Conservation (phyloP, 768 basidiomycete species). For the Tricholoma hemisulphureum region DNA sequence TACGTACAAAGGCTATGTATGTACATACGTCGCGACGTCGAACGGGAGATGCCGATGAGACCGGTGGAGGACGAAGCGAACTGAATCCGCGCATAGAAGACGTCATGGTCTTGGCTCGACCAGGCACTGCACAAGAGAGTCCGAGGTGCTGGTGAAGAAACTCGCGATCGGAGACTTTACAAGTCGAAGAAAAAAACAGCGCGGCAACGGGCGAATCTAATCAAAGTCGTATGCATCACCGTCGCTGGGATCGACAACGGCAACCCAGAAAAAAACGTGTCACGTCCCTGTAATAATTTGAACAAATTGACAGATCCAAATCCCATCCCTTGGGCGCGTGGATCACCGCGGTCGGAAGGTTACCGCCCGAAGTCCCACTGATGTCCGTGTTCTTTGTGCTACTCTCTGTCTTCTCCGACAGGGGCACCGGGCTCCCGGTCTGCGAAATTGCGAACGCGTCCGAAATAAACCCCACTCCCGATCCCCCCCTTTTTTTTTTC, state of each 20-base stretch:
- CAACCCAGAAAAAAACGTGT: conserved; percentile 14
- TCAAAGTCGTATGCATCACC: background rate
- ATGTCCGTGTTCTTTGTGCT: no score
- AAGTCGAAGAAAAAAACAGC: no score
- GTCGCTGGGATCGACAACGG: background rate
- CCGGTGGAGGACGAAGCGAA: background rate
- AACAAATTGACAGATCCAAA: conserved; percentile 8
- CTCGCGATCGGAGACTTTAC: no score
- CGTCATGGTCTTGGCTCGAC: no score
- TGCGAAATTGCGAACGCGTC: conserved; percentile 2
- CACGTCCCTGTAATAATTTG: conserved; percentile 13
- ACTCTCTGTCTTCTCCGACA: conserved; percentile 12
- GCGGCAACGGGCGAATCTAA: background rate
- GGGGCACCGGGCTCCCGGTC: conserved; percentile 4
- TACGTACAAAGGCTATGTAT: background rate
- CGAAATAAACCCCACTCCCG: conserved; percentile 1
- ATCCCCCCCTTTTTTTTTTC: conserved; percentile 3
- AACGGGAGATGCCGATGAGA: background rate
- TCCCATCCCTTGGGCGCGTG: conserved; percentile 11
- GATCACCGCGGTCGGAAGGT: conserved; percentile 21
- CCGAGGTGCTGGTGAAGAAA: background rate
- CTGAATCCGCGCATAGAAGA: no score
- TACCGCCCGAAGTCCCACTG: conserved; percentile 2
- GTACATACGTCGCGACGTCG: background rate
- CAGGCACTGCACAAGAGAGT: no score